phyloP scores from a whole-genome alignment of 495 filamentous ascomycete genomes.

The Xylona heveae region DNA sequence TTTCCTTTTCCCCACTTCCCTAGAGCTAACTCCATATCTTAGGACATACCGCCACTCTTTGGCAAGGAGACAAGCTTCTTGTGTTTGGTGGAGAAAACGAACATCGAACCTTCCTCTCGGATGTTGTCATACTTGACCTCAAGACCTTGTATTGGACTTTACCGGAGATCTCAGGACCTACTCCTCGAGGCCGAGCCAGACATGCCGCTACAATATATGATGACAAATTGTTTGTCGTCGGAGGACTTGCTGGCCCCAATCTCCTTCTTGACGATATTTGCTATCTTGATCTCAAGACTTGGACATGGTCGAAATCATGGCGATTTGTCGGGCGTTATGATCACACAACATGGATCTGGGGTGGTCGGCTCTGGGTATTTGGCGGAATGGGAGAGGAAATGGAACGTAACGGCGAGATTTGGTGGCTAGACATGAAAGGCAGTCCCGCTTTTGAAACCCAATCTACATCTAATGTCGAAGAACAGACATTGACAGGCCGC shows the following conservation, averaged over 20 bases:
- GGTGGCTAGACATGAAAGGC: constrained; percentile 88
- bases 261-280: constrained; percentile 88
- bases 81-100: constrained; percentile 98
- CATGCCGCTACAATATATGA: constrained; percentile 90
- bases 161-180: constrained; percentile 58
- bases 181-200: constrained; percentile 73
- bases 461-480: constrained; percentile 41
- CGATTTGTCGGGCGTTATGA: constrained; percentile 85
- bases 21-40: constrained; percentile 1
- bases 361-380: constrained; percentile 89
- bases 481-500: constrained; percentile 21
- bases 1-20: constrained; percentile 1
- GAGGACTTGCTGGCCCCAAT: constrained; percentile 72
- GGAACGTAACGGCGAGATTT: constrained; percentile 86
- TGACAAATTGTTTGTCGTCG: constrained; percentile 86
- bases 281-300: constrained; percentile 90
- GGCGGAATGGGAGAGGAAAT: constrained; percentile 84
- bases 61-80: constrained; percentile 80
- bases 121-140: constrained; percentile 89
- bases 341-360: constrained; percentile 81
- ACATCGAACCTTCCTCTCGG: constrained; percentile 81
- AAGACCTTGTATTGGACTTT: constrained; percentile 87
- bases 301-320: constrained; percentile 95
- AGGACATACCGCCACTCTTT: constrained; percentile 93
- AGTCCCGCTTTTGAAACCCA: constrained; percentile 63